Percentiles rank a stretch among this genome's conserved stretches.
These are phyloP conservation scores for Euphorbia lathyris DNA, from an alignment of 345 rosid species.

Conservation along the genomic window DNA sequence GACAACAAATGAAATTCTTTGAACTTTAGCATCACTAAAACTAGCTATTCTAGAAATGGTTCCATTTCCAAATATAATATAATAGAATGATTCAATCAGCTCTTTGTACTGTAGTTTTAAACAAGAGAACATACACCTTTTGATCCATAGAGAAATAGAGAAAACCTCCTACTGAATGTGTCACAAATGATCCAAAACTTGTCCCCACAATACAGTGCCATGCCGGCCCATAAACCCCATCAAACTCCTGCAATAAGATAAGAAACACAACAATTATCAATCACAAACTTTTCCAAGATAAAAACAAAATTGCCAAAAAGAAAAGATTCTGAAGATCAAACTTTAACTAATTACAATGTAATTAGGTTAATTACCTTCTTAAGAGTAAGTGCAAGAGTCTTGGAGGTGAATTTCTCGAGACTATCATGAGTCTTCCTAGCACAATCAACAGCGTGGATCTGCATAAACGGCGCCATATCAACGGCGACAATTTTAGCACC, in stretches of 20 bases:
- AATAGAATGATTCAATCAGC: slow-evolving; percentile 42
- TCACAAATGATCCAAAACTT: slow-evolving; percentile 61
- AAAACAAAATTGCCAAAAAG: background rate
- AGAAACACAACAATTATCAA: slow-evolving; percentile 11
- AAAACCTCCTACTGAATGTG: slow-evolving; percentile 60
- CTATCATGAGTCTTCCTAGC: slow-evolving; percentile 65
- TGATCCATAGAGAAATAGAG: slow-evolving; percentile 58
- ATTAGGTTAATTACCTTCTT: slow-evolving; percentile 49
- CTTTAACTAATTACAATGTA: background rate
- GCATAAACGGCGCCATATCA: slow-evolving; percentile 83
- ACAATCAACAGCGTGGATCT: slow-evolving; percentile 71
- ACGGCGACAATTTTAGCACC: slow-evolving; percentile 66
- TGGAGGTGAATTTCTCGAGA: slow-evolving; percentile 67
- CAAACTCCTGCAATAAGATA: slow-evolving; percentile 47
- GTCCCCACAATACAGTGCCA: slow-evolving; percentile 70
- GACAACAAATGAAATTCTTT: slow-evolving; percentile 7
- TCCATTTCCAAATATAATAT: slow-evolving; percentile 23
- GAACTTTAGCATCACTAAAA: slow-evolving; percentile 7
- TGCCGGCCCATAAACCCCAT: slow-evolving; percentile 57
- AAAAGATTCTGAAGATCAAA: background rate
- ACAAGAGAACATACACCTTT: slow-evolving; percentile 50
- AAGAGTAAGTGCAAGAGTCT: slow-evolving; percentile 57
- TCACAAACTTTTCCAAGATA: background rate
- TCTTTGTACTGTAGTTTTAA: slow-evolving; percentile 56
- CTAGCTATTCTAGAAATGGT: slow-evolving; percentile 12